Conservation (phyloP, 2,329 filamentous ascomycete genomes). For the Simplicillium aogashimaense region DNA sequence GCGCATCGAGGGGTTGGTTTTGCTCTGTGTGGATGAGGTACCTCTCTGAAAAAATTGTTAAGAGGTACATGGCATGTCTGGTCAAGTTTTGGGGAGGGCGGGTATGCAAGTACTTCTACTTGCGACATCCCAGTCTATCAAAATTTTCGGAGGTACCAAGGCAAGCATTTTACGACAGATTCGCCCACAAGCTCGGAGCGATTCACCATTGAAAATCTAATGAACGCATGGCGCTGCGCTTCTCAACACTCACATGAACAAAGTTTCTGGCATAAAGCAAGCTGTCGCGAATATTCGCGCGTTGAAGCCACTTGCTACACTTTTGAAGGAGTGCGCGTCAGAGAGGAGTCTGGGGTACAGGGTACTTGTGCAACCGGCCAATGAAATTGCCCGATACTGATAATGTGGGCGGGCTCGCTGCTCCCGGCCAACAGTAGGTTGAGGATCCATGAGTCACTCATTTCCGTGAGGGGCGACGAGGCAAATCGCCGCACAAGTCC, state of each 20-base stretch:
- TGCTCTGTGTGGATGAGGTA: not conserved
- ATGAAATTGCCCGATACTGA: not conserved
- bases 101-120: not conserved
- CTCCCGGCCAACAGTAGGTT: constrained; percentile 4
- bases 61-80: not conserved
- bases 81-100: not conserved
- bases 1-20: too few species aligned
- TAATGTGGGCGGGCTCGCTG: constrained; percentile 1
- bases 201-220: constrained; percentile 1
- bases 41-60: not conserved
- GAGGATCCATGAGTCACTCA: constrained; percentile 7
- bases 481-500: constrained; percentile 2
- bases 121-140: constrained; percentile 1
- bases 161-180: not conserved
- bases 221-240: not conserved
- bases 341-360: constrained; percentile 3
- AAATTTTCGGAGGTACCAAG: not conserved
- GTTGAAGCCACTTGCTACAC: not conserved
- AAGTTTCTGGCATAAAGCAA: not conserved
- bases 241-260: not conserved
- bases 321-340: constrained; percentile 4
- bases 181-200: too few species aligned
- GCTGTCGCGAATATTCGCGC: constrained; percentile 4
- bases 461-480: too few species aligned
- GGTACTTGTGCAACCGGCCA: constrained; percentile 3